Evolutionary conservation across 805 yeast genomes (phyloP), one percentile per base, ranked within the genome.

Genomic region (Myxozyma sirexii): DNA sequence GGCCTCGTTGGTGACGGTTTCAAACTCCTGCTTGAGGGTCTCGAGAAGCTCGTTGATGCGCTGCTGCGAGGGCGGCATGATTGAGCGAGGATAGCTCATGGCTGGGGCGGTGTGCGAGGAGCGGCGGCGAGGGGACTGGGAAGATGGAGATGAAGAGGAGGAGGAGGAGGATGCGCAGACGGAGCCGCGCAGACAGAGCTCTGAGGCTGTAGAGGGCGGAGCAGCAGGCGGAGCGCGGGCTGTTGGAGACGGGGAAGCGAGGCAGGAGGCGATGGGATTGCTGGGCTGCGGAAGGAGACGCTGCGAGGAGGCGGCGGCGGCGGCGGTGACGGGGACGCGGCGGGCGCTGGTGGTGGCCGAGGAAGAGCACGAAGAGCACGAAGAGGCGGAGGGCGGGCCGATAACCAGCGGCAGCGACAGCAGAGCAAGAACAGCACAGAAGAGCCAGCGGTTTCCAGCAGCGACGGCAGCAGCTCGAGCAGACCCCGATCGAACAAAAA

Each of bases 11-110:
- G 88, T 82, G 52, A 92, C 87, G 65, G 82, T 83, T 69, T 90
- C 93, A 68, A 92, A 92, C 78, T 93, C 99, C 72, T 86, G 89
- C 75, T 90, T 89, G 71, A 93, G 86, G 43, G 96, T 97, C 50
- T 93, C 97, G 68, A 93, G 79, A 64, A 93, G 82, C 75, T 93
- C 98, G 71, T 84, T 83, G 70, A 89, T 71, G 53, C 78, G 76
- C 52, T 71, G 69, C 26, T 67, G 59, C 26, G 70, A 68, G 48
- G 72, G 71, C 42, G 59, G 67, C 57, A 69, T 68, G 60, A 70
- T 64, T 41, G 69, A 62, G 29, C 68, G 71, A 37, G 65, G 67
- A 56, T 71, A 70, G 61, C 72, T 60, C 69, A 67, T 67, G 23
- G 53, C 50, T 41, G 46, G 37, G 27, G 38, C 13, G n/a, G 27